phyloP scores from a whole-genome alignment of 164 flowering plant genomes.

The Piper betle region DNA sequence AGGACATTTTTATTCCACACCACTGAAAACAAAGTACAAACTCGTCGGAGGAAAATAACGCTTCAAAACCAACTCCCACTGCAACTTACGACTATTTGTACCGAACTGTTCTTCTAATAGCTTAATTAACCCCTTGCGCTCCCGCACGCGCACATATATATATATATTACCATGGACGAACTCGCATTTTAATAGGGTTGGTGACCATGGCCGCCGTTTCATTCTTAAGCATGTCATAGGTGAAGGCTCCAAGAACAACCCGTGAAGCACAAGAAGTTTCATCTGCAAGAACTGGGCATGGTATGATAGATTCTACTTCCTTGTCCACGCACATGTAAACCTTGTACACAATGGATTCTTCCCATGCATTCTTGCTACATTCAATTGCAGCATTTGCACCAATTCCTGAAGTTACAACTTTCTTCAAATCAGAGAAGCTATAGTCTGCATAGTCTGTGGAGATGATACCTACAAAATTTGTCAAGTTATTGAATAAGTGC shows the following conservation, averaged over 20 bases:
- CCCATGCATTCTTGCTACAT: conserved; percentile 4
- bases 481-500: background rate
- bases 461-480: conserved; percentile 1
- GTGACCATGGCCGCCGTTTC: too few species aligned
- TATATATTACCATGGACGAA: too few species aligned
- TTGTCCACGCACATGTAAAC: background rate
- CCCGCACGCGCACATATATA: too few species aligned
- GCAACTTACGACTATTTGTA: too few species aligned
- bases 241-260: conserved; percentile 1
- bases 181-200: too few species aligned
- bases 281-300: background rate
- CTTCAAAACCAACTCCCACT: too few species aligned
- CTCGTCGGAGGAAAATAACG: too few species aligned
- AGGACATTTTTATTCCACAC: too few species aligned
- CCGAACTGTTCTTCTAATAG: too few species aligned
- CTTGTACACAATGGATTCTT: background rate
- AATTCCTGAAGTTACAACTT: background rate
- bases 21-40: too few species aligned
- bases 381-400: background rate
- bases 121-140: too few species aligned
- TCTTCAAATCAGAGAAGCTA: background rate
- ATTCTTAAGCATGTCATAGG: conserved; percentile 1
- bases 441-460: background rate
- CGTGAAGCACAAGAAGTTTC: background rate
- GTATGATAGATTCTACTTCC: background rate